A percentile compares a stretch with the other conserved stretches of the same genome.
These are phyloP conservation scores for Trichosporon sp. DNA, from an alignment of 1,284 basidiomycete genomes.

Conservation along the genomic window DNA sequence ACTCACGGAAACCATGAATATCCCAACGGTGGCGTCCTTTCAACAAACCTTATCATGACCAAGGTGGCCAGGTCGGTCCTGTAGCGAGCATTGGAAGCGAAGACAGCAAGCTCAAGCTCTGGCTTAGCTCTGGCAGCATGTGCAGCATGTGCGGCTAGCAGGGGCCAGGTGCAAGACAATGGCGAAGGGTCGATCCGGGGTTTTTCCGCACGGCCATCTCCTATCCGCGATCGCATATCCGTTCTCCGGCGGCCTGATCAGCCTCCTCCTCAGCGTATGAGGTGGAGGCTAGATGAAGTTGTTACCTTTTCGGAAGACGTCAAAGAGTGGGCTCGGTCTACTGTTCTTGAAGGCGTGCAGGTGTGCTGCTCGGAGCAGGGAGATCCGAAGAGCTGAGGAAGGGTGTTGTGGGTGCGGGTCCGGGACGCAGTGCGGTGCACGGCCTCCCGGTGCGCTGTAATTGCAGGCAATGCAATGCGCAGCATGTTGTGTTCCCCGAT, in stretches of 20 bases:
- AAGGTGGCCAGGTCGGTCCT: not conserved
- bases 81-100: not conserved
- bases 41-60: constrained; percentile 6
- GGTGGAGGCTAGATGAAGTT: not conserved
- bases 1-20: constrained; percentile 11
- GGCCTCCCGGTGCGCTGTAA: not conserved
- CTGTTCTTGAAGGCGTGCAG: not conserved
- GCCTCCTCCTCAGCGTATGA: not conserved
- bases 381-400: not conserved
- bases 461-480: not conserved
- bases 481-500: not conserved
- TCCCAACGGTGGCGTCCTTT: not conserved
- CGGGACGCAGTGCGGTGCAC: not conserved
- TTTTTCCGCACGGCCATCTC: not conserved
- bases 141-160: not conserved
- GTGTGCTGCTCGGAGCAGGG: not conserved
- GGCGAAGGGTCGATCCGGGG: not conserved
- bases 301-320: not conserved
- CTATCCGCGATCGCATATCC: not conserved
- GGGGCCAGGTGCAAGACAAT: not conserved
- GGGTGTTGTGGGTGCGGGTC: not conserved
- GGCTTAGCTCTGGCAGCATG: not conserved
- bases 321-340: not conserved
- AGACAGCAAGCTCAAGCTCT: not conserved
- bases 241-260: not conserved